A percentile compares a stretch with the other conserved stretches of the same genome.
Conservation (phyloP, 139 green algal genomes). For the Ettlia oleoabundans region DNA sequence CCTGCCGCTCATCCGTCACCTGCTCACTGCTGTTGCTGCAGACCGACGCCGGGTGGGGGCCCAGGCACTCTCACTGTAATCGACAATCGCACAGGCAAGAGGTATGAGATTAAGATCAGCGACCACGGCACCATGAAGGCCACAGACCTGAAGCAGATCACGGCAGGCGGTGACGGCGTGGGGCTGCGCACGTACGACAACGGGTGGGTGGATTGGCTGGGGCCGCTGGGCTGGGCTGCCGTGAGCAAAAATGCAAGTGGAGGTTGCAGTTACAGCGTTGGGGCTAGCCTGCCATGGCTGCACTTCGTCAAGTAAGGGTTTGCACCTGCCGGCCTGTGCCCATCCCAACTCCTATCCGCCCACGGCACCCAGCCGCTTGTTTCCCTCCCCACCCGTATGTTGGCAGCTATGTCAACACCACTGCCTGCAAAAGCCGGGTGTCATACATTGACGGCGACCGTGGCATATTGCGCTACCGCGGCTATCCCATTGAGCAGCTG, state of each 20-base stretch:
- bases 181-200: slow-evolving; percentile 88
- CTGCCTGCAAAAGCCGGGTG: slow-evolving; percentile 87
- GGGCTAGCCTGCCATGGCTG: too few species aligned
- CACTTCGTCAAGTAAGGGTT: too few species aligned
- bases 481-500: slow-evolving; percentile 97
- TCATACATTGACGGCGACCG: slow-evolving; percentile 98
- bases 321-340: too few species aligned
- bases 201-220: slow-evolving; percentile 57
- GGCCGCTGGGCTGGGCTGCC: background rate
- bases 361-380: background rate
- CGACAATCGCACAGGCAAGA: slow-evolving; percentile 91
- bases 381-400: background rate
- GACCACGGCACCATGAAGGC: slow-evolving; percentile 88
- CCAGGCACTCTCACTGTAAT: slow-evolving; percentile 79
- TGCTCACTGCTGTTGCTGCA: background rate
- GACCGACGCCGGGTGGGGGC: slow-evolving; percentile 59
- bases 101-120: slow-evolving; percentile 88
- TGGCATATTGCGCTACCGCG: slow-evolving; percentile 95
- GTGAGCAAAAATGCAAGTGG: too few species aligned
- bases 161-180: slow-evolving; percentile 85
- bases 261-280: too few species aligned
- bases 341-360: background rate
- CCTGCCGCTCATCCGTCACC: too few species aligned
- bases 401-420: slow-evolving; percentile 95
- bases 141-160: slow-evolving; percentile 91